Evolutionary conservation across 495 filamentous ascomycete genomes (phyloP).

Genomic region (Neurospora sp.): DNA sequence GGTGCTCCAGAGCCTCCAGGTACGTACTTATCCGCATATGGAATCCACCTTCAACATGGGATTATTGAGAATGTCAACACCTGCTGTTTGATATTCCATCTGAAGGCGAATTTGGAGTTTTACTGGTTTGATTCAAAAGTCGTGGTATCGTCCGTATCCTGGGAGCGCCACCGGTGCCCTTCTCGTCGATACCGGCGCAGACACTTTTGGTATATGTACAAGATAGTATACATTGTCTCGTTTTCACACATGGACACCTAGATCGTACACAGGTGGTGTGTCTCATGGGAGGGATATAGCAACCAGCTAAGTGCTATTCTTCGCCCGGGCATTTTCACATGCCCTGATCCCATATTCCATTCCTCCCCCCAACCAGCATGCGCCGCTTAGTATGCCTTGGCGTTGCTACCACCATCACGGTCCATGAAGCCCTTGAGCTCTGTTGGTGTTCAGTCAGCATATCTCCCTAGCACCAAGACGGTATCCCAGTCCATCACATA

Average conservation of each 20-base stretch:
- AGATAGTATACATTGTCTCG: not conserved
- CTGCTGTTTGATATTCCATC: too few relatives aligned
- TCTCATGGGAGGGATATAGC: not conserved
- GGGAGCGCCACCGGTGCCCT: not conserved
- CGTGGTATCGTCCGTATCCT: not conserved
- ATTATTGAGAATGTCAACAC: not conserved
- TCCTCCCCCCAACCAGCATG: not conserved
- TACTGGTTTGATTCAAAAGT: not conserved
- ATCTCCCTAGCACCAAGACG: not conserved
- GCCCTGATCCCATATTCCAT: not conserved
- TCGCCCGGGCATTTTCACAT: not conserved
- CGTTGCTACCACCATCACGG: conserved; percentile 7
- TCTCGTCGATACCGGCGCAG: not conserved
- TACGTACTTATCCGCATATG: not conserved
- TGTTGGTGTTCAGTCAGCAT: conserved; percentile 12
- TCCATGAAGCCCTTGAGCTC: conserved; percentile 27
- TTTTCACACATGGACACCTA: not conserved
- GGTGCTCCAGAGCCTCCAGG: not conserved
- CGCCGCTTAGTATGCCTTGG: not conserved
- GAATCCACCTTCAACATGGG: not conserved
- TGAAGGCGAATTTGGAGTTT: not conserved
- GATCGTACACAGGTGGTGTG: not conserved
- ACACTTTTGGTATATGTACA: not conserved
- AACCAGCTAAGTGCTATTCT: not conserved
- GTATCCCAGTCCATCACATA: conserved; percentile 14